Conservation (phyloP, 371 early-diverging fungal species). For the Mortierella sp. region DNA sequence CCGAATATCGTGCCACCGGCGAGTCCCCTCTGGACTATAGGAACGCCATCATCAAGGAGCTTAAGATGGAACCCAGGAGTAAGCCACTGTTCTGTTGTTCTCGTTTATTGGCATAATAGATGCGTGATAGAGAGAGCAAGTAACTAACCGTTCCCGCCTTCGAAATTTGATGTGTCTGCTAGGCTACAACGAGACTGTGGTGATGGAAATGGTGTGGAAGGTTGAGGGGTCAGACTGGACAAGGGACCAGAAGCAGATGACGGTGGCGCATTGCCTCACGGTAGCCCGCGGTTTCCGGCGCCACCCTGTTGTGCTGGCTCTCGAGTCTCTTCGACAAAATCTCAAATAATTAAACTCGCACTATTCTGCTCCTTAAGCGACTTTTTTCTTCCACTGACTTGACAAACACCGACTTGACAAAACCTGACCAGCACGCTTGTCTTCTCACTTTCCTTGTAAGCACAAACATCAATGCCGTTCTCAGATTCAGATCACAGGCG, state of each 20-base stretch:
- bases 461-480: not conserved
- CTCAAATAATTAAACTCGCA: not conserved
- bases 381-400: too few relatives aligned
- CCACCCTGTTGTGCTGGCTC: slow-evolving; percentile 18
- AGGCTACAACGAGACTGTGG: slow-evolving; percentile 31
- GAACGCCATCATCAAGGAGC: slow-evolving; percentile 23
- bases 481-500: slow-evolving; percentile 7
- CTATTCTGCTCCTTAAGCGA: too few relatives aligned
- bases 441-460: not conserved
- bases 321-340: slow-evolving; percentile 13
- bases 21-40: slow-evolving; percentile 16
- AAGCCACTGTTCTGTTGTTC: not conserved
- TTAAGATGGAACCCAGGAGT: slow-evolving; percentile 35
- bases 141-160: not conserved
- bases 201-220: slow-evolving; percentile 30
- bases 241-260: slow-evolving; percentile 33
- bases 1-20: not conserved
- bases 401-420: too few relatives aligned
- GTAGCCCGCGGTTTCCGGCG: slow-evolving; percentile 50
- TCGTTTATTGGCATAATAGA: not conserved
- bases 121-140: too few relatives aligned
- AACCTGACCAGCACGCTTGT: not conserved
- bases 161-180: not conserved
- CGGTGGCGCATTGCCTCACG: slow-evolving; percentile 18
- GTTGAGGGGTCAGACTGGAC: slow-evolving; percentile 39